phyloP scores from a whole-genome alignment of 139 green algal genomes.

The Desmodesmus armatus region DNA sequence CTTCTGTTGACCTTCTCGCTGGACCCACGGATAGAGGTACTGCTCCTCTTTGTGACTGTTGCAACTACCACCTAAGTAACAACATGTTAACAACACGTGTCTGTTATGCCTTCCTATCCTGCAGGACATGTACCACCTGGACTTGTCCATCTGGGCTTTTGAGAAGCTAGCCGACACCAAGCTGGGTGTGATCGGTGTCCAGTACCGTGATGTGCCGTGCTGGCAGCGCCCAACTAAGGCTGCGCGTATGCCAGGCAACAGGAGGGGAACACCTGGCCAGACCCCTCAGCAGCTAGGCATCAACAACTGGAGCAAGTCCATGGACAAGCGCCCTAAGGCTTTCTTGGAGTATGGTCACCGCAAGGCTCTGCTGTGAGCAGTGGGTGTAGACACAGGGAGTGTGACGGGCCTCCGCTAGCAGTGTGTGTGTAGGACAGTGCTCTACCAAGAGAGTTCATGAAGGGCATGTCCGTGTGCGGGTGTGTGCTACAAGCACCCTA shows the following conservation, averaged over 20 bases:
- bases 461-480: too few relatives aligned
- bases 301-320: neutral
- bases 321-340: conserved; percentile 1
- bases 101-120: too few relatives aligned
- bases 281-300: neutral
- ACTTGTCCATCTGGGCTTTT: conserved; percentile 51
- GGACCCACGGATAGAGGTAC: too few relatives aligned
- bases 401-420: too few relatives aligned
- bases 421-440: too few relatives aligned
- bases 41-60: too few relatives aligned
- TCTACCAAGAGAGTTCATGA: too few relatives aligned
- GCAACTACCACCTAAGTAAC: too few relatives aligned
- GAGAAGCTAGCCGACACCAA: conserved; percentile 57
- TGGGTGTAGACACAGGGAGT: too few relatives aligned
- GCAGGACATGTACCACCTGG: conserved; percentile 56
- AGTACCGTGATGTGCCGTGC: conserved; percentile 47
- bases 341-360: conserved; percentile 34
- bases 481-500: neutral
- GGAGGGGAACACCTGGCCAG: conserved; percentile 24
- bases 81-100: too few relatives aligned
- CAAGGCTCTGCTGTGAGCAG: conserved; percentile 7
- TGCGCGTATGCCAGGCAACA: conserved; percentile 4
- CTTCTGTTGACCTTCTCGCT: too few relatives aligned
- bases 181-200: conserved; percentile 53
- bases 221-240: conserved; percentile 35